phyloP scores from a whole-genome alignment of 306 rosid genomes.

The Pyrus betulifolia region DNA sequence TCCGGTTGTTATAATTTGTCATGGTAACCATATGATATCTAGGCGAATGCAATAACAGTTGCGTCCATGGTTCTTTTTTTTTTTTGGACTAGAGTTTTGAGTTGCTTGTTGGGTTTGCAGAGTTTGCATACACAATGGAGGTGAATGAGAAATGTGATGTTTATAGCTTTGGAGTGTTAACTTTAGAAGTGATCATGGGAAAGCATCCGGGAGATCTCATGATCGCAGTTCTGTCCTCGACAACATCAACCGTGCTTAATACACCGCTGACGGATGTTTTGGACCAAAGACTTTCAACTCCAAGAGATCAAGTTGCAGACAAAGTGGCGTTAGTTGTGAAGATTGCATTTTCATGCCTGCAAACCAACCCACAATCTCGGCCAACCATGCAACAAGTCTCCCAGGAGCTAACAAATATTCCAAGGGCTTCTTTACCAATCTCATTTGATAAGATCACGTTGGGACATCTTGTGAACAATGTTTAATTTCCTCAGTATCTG shows the following conservation, averaged over 20 bases:
- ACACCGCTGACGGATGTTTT: not conserved
- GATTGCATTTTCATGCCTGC: conserved; percentile 18
- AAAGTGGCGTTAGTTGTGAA: conserved; percentile 1
- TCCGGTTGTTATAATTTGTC: not conserved
- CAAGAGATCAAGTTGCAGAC: not conserved
- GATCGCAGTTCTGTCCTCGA: not conserved
- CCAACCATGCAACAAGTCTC: conserved; percentile 16
- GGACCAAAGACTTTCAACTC: conserved; percentile 4
- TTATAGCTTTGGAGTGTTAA: conserved; percentile 10
- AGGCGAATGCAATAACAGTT: no score
- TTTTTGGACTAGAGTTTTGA: no score
- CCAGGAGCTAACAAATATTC: not conserved
- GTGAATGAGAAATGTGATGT: conserved; percentile 13
- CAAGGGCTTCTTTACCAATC: no score
- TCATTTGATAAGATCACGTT: no score
- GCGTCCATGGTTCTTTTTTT: not conserved
- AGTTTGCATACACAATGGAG: conserved; percentile 16
- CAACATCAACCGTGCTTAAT: not conserved
- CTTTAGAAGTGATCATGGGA: conserved; percentile 14
- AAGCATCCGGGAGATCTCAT: conserved; percentile 16
- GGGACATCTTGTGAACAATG: no score
- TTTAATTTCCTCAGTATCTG: no score
- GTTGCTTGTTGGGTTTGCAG: not conserved
- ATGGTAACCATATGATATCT: no score
- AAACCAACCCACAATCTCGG: conserved; percentile 7